These are phyloP conservation scores for Coemansia sp. DNA, from an alignment of 192 early-diverging fungal species.

Conservation along the genomic window DNA sequence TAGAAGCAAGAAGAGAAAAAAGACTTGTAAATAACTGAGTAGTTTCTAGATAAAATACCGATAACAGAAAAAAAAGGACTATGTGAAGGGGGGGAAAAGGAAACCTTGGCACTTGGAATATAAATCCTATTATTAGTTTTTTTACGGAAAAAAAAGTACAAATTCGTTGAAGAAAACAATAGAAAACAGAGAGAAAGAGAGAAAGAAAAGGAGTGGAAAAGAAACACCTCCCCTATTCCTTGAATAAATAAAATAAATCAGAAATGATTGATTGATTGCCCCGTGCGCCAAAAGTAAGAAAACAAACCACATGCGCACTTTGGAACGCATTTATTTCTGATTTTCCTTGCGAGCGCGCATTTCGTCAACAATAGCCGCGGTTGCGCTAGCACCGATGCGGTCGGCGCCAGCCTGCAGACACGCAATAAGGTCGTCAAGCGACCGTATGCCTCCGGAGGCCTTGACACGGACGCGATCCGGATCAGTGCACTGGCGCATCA, in stretches of 20 bases:
- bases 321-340: not conserved
- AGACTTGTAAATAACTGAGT: not conserved
- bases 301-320: not conserved
- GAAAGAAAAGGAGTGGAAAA: not conserved
- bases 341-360: slow-evolving; percentile 34
- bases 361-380: slow-evolving; percentile 56
- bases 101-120: no score
- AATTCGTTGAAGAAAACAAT: not conserved
- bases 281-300: slow-evolving; percentile 3
- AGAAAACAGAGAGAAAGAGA: not conserved
- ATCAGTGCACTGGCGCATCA: slow-evolving; percentile 55
- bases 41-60: no score
- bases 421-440: slow-evolving; percentile 55
- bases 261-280: not conserved
- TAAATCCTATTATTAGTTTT: not conserved
- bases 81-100: no score
- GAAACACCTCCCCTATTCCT: not conserved
- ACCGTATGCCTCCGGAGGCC: slow-evolving; percentile 60
- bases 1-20: not conserved
- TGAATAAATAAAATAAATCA: not conserved
- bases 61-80: no score
- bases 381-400: slow-evolving; percentile 58
- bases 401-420: slow-evolving; percentile 57
- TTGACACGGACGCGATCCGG: slow-evolving; percentile 49
- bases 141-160: slow-evolving; percentile 14